A percentile compares a stretch with the other conserved stretches of the same genome.
These are phyloP conservation scores for Penicillium paneum DNA, from an alignment of 2,329 filamentous ascomycete genomes.

Conservation along the genomic window DNA sequence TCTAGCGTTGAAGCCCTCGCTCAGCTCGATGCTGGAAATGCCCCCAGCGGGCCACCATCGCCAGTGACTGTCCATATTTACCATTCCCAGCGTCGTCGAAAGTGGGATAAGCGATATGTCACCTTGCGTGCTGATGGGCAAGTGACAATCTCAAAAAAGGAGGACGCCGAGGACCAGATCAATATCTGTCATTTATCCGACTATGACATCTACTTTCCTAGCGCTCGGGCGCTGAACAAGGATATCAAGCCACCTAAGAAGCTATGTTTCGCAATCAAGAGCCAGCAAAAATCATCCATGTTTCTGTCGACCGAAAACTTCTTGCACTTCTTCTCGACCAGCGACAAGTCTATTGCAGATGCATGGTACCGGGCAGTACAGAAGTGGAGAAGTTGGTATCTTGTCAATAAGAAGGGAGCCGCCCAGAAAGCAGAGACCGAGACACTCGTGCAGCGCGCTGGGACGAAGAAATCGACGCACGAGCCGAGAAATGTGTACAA, in stretches of 20 bases:
- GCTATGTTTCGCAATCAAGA: conserved; percentile 83
- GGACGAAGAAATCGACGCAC: conserved; percentile 21
- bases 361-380: conserved; percentile 71
- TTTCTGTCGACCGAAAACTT: conserved; percentile 82
- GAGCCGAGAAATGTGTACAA: conserved; percentile 50
- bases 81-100: conserved; percentile 75
- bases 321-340: conserved; percentile 86
- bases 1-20: conserved; percentile 48
- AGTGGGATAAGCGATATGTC: conserved; percentile 84
- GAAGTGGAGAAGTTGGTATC: conserved; percentile 85
- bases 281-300: conserved; percentile 80
- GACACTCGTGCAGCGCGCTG: conserved; percentile 24
- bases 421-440: conserved; percentile 40
- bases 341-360: conserved; percentile 65
- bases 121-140: conserved; percentile 73
- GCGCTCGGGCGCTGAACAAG: conserved; percentile 63
- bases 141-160: conserved; percentile 67
- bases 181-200: conserved; percentile 83
- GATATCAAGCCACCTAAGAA: conserved; percentile 80
- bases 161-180: conserved; percentile 63
- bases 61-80: conserved; percentile 71
- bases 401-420: conserved; percentile 68
- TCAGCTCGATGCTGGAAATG: conserved; percentile 61
- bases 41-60: conserved; percentile 60
- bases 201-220: conserved; percentile 85